These are phyloP conservation scores for Citrus hindsii DNA, from an alignment of 345 rosid genomes.

Conservation along the genomic window DNA sequence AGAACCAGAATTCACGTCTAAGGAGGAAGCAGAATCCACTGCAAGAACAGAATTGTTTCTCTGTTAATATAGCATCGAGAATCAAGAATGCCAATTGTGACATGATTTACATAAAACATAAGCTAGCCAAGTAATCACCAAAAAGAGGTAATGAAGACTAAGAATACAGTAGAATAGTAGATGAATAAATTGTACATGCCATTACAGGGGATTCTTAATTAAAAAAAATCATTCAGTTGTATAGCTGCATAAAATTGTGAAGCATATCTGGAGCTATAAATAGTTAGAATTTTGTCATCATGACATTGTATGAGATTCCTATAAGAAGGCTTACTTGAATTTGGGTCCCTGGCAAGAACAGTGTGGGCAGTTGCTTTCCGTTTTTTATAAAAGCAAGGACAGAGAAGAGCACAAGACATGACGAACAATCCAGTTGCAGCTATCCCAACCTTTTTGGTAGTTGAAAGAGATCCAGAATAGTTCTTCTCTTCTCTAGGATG, in stretches of 20 bases:
- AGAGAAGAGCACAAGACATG: conserved; percentile 49
- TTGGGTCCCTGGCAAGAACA: conserved; percentile 52
- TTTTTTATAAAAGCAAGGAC: conserved; percentile 58
- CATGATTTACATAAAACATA: background rate
- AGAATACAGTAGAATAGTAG: background rate
- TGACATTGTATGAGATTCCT: background rate
- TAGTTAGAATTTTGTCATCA: background rate
- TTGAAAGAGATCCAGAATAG: conserved; percentile 4
- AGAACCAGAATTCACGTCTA: conserved; percentile 44
- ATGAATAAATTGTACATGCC: background rate
- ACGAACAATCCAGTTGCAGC: conserved; percentile 52
- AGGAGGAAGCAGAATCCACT: conserved; percentile 60
- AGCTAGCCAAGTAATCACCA: background rate
- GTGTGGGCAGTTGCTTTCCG: conserved; percentile 53
- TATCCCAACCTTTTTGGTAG: conserved; percentile 34
- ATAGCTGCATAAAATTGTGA: background rate
- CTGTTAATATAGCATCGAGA: background rate
- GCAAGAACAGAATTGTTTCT: conserved; percentile 27
- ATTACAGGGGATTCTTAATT: background rate
- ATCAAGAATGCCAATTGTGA: background rate
- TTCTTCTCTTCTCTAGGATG: conserved; percentile 11
- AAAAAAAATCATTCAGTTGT: conserved; percentile 3
- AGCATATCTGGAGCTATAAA: background rate
- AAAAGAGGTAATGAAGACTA: background rate
- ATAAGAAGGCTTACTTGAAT: conserved; percentile 54